Base-by-base conservation (phyloP, 371 early-diverging fungal genomes). In the Mortierella sp. region DNA sequence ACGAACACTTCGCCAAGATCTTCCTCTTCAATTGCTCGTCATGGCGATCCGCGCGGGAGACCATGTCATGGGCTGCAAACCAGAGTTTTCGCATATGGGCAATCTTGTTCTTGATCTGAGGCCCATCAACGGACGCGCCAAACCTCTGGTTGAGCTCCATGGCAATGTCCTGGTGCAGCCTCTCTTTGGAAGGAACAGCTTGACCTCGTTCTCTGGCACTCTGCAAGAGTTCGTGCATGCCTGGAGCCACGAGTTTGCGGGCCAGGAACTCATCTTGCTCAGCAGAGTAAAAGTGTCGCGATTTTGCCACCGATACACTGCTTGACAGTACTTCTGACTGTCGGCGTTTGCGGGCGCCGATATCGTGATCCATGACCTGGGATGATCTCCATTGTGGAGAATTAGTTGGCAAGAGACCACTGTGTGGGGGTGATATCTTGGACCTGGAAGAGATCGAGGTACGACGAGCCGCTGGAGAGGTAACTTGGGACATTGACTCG, bases 61-160 rank as follows among this genome's bases (percentile, higher is more conserved):
- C 37, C 53, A 9, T 17, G 37, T 22, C 17, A 39, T 34, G 34
- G 2, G 39, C 34, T 22, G 29, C 39, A 12, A 21, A 34, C 53
- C 53, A 52, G 19, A 31, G 34, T 22, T 22, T 52, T n/a, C 12
- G 53, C 53, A 52, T 52, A 21, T 52, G 29, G 5, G 53, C 53
- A 22, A 52, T 37, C 53, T 52, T 52, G 53, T 52, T 52, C 53
- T 52, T 52, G 53, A 52, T 52, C 19, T 52, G 53, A 21, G 40
- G 10, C n/a, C 39, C 53, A 14, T 39, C 34, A 37, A 52, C 16
- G 40, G 34, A 17, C 7, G 53, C 21, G 3, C 14, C 39, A 22
- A 52, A 52, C 19, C 34, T n/a, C 21, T n/a, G 12, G 21, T 52
- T 52, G 53, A 52, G 37, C 34, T 34, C 53, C 37, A 22, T 21